Evolutionary conservation across 768 basidiomycete genomes (phyloP), one percentile per base, ranked within the genome.

Genomic region (Hericium coralloides): DNA sequence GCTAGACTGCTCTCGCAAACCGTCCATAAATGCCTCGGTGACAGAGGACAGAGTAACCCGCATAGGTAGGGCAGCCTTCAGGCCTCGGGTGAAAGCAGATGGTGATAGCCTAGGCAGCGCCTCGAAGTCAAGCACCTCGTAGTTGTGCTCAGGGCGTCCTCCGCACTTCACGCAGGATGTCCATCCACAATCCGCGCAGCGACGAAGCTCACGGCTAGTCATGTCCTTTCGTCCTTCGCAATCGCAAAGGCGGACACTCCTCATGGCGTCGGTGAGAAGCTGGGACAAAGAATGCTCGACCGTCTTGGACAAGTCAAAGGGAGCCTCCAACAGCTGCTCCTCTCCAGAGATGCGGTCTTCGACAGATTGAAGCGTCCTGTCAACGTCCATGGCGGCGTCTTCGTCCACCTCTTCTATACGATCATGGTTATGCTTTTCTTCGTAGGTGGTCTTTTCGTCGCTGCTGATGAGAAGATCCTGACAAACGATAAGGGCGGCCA

Each of bases 141-240:
- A 83, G 61, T 85, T 87, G 69, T 98, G 95, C 63, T 94, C 89
- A 0, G 95, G 95, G 62, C 92, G 84, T 25, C 92, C 93, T 43
- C 89, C 90, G 66, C 93, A 95, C 67, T 85, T 86, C 61, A 79
- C 78, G 73, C 95, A 98, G 37, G 87, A 85, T 14, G 90, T 81
- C 9, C 82, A 80, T 6, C 79, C 81, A 65, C 95, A 98, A 58
- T 92, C 89, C 14, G 66, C 59, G 69, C 95, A 98, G 12, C 77
- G 79, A 38, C 80, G 78, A 39, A 95, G 72, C 37, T 77, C 75
- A 37, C 83, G 76, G 10, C 76, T 78, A 1, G 91, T 87, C 64
- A 93, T 84, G 59, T 81, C 86, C 38, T 82, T 77, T 10, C 90
- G 87, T 3, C 94, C 95, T 71, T 98, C 95, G 66, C 95, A 98